Conservation (phyloP, 176 grass and related monocot species). For the Melocanna baccifera region DNA sequence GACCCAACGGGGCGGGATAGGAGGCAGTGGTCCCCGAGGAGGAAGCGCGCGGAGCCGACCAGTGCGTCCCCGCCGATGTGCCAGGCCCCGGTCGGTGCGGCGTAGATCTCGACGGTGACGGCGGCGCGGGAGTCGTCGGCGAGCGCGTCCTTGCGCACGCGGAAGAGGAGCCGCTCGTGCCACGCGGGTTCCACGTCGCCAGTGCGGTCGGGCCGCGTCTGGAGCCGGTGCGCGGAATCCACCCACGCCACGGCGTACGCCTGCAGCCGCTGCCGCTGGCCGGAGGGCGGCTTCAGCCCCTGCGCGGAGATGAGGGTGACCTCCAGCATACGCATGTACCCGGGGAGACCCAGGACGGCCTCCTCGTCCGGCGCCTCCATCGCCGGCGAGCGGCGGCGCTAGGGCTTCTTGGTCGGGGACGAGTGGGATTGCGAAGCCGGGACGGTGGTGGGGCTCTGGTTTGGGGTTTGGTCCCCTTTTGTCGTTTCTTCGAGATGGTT, state of each 20-base stretch:
- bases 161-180: conserved; percentile 88
- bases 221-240: conserved; percentile 61
- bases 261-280: conserved; percentile 55
- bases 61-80: conserved; percentile 55
- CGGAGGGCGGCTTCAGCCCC: conserved; percentile 58
- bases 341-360: conserved; percentile 25
- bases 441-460: background rate
- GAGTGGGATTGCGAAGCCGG: background rate
- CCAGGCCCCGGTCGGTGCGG: conserved; percentile 41
- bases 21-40: conserved; percentile 68
- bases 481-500: background rate
- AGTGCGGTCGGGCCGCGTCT: conserved; percentile 52
- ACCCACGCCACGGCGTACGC: conserved; percentile 84
- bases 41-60: conserved; percentile 66
- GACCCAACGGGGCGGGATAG: conserved; percentile 49
- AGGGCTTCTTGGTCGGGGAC: conserved; percentile 24
- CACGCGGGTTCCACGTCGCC: conserved; percentile 76
- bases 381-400: conserved; percentile 33
- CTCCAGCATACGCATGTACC: conserved; percentile 49
- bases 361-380: conserved; percentile 57
- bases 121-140: conserved; percentile 60
- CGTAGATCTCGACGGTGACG: conserved; percentile 81
- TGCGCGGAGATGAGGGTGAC: conserved; percentile 88
- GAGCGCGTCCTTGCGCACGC: conserved; percentile 54
- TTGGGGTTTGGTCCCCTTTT: background rate